phyloP scores from a whole-genome alignment of 73 alveolate species.

The Tetrahymena malaccensis region DNA sequence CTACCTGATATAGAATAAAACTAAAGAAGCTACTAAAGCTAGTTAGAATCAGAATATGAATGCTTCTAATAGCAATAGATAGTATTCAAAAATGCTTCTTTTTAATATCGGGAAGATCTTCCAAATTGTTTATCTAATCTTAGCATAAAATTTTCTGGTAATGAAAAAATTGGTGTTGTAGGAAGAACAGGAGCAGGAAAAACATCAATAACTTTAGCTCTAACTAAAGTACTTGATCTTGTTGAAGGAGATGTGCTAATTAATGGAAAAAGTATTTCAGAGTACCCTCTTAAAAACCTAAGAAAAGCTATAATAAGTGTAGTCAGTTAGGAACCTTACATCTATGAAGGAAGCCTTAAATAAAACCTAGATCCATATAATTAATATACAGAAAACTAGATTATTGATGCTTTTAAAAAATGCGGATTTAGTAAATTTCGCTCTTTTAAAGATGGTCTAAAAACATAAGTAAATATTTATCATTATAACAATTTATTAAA shows the following conservation, averaged over 20 bases:
- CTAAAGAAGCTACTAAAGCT: too few relatives aligned
- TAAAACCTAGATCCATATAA: constrained; percentile 74
- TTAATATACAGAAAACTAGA: background rate
- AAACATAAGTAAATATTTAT: background rate
- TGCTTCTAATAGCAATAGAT: background rate
- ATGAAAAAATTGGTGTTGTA: constrained; percentile 65
- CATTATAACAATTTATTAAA: too few relatives aligned
- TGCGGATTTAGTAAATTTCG: background rate
- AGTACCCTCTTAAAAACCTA: constrained; percentile 50
- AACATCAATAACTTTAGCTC: constrained; percentile 69
- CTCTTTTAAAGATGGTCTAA: background rate
- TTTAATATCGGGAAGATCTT: background rate
- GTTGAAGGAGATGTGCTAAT: constrained; percentile 58
- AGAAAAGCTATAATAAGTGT: constrained; percentile 59
- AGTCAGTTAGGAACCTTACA: constrained; percentile 77
- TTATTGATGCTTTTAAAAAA: background rate
- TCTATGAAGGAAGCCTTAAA: constrained; percentile 67
- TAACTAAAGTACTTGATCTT: constrained; percentile 70
- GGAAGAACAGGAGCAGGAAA: constrained; percentile 94
- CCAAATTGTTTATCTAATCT: background rate
- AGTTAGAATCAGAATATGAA: too few relatives aligned
- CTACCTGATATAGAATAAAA: background rate
- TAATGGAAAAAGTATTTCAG: constrained; percentile 68
- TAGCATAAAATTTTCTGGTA: background rate
- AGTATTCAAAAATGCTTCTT: background rate